These are phyloP conservation scores for Cutaneotrichosporon sp. DNA, from an alignment of 1,284 basidiomycete species.

Conservation along the genomic window DNA sequence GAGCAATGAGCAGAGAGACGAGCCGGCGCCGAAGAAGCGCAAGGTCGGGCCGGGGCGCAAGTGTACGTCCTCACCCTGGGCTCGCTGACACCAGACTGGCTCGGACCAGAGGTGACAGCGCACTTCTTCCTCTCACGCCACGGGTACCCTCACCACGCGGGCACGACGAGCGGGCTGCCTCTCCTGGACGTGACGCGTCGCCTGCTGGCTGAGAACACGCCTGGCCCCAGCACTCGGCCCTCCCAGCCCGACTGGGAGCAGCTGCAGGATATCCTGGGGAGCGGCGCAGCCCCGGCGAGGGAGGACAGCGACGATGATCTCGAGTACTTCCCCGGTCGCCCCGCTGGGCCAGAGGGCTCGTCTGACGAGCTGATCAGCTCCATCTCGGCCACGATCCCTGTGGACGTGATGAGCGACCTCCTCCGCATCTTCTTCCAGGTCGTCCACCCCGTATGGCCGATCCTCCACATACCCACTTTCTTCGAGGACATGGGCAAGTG, in stretches of 20 bases:
- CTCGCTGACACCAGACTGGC: neutral
- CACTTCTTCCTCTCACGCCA: slow-evolving; percentile 18
- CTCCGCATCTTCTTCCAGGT: slow-evolving; percentile 19
- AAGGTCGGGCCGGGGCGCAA: neutral
- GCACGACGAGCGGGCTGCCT: slow-evolving; percentile 18
- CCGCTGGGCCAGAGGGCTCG: neutral
- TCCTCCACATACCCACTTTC: slow-evolving; percentile 21
- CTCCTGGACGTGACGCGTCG: slow-evolving; percentile 13
- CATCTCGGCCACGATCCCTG: slow-evolving; percentile 11
- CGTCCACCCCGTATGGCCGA: slow-evolving; percentile 24
- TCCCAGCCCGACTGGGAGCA: slow-evolving; percentile 17
- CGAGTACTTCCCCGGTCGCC: slow-evolving; percentile 15
- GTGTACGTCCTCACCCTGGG: neutral
- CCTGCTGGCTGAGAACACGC: neutral
- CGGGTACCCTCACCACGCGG: slow-evolving; percentile 14
- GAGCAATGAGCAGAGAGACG: slow-evolving; percentile 8
- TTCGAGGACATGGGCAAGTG: slow-evolving; percentile 8
- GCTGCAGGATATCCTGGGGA: slow-evolving; percentile 14
- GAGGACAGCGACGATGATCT: neutral
- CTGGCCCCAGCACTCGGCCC: too few relatives aligned
- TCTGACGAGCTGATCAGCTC: slow-evolving; percentile 10
- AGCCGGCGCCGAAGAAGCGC: neutral
- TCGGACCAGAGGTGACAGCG: neutral
- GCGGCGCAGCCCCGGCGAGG: neutral
- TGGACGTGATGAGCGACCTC: slow-evolving; percentile 13